Evolutionary conservation across 140 eudicot species (phyloP), one percentile per base, ranked within the genome.

Genomic region (Stevia rebaudiana): DNA sequence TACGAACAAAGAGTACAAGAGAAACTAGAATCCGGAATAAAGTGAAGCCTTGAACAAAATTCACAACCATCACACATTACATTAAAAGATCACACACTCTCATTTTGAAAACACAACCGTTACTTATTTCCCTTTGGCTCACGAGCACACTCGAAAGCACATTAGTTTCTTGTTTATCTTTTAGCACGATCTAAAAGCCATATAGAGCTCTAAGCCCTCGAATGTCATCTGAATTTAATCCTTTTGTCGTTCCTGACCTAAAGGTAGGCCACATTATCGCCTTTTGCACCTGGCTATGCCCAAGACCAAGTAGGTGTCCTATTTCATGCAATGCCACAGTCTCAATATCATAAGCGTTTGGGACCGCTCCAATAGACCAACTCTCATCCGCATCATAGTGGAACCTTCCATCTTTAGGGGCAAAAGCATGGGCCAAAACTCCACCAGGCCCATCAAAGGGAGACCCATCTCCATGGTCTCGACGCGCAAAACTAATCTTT

Each of bases 241-340:
- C 77, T 72, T 76, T 80, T 7, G 71, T 63, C 22, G 11, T 68
- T 15, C 79, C 85, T 1, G 69, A 7, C 1, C 55, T 10, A 24
- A 80, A 62, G 5, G 67, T 16, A 13, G 82, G 43, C 59, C 60
- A 80, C 85, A 76, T 80, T 15, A 76, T 58, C 1, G 85, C 79
- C 44, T 60, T 68, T 54, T 15, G 48, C 13, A 67, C 64, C 10
- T 67, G 67, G 79, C 85, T 76, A 63, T 76, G 86, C 36, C 76
- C 77, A 46, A 81, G 82, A 23, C 86, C 86, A n/a, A 81, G 79
- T 24, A 81, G 42, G 72, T 81, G 86, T 19, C 86, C 82, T 11
- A 76, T 81, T 63, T 81, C 82, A 28, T 81, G 86, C 53, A 81
- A 53, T 1, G 82, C 82, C 25, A 76, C 74, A 1, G 77, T 68